Evolutionary conservation across 352 stramenopile species (phyloP).

Genomic region (Phytophthora pistaciae): DNA sequence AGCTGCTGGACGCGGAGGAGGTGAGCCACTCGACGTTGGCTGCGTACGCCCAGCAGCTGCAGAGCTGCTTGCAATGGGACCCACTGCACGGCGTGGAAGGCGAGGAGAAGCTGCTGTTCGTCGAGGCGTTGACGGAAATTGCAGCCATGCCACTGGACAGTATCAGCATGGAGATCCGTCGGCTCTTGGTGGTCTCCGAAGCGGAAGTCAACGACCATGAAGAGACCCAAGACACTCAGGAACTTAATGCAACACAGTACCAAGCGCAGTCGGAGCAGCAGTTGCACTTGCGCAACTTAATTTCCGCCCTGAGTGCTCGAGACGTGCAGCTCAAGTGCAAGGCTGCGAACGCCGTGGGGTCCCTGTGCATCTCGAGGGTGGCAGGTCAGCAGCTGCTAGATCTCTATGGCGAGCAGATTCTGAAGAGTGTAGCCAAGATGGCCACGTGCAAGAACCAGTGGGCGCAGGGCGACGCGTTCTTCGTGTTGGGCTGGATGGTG

Average conservation of each 20-base stretch:
- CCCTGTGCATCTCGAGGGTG: conserved; percentile 78
- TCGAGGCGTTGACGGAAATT: conserved; percentile 79
- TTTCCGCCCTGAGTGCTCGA: conserved; percentile 56
- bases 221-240: background rate
- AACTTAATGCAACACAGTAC: background rate
- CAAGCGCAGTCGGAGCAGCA: background rate
- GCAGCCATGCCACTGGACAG: conserved; percentile 71
- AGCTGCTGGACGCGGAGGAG: conserved; percentile 9
- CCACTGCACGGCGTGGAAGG: conserved; percentile 26
- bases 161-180: conserved; percentile 78
- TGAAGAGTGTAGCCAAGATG: conserved; percentile 62
- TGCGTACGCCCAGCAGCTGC: conserved; percentile 37
- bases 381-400: conserved; percentile 72
- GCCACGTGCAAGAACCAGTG: conserved; percentile 76
- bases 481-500: conserved; percentile 78
- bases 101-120: conserved; percentile 57
- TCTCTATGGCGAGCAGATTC: conserved; percentile 43
- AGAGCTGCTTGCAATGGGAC: conserved; percentile 50
- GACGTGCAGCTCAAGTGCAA: conserved; percentile 87
- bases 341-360: conserved; percentile 75
- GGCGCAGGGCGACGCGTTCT: conserved; percentile 79
- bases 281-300: conserved; percentile 46
- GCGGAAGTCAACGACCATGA: background rate
- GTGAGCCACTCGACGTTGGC: conserved; percentile 30
- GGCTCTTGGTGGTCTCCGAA: conserved; percentile 52